These are phyloP conservation scores for Cicer pinnatifidum DNA, from an alignment of 306 rosid genomes.

Conservation along the genomic window DNA sequence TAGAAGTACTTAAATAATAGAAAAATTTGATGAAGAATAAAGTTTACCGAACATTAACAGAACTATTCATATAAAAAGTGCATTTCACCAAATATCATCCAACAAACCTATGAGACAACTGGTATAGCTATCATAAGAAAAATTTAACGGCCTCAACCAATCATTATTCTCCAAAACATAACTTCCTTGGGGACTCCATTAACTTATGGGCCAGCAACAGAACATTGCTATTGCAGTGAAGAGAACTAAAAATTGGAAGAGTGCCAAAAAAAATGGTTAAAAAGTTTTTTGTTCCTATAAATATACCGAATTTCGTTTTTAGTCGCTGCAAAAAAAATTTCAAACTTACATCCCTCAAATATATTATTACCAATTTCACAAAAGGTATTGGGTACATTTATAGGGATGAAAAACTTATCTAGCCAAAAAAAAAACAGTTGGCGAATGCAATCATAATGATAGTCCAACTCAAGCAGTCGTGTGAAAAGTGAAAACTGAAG, in stretches of 20 bases:
- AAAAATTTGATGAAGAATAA: not conserved
- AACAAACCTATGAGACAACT: not conserved
- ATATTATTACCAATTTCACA: too few relatives aligned
- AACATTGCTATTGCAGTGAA: not conserved
- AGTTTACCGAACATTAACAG: not conserved
- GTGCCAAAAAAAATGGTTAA: too few relatives aligned
- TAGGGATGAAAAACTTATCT: too few relatives aligned
- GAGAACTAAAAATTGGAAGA: not conserved
- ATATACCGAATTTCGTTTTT: too few relatives aligned
- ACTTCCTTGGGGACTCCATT: not conserved
- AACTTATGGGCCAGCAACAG: not conserved
- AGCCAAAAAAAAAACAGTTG: too few relatives aligned
- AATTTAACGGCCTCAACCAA: conserved; percentile 8
- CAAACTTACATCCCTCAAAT: too few relatives aligned
- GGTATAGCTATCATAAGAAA: not conserved
- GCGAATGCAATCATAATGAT: too few relatives aligned
- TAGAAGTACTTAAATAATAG: not conserved
- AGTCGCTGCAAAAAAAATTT: too few relatives aligned
- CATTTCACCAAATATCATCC: conserved; percentile 12
- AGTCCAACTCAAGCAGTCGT: too few relatives aligned
- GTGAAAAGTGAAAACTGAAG: too few relatives aligned
- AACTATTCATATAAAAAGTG: not conserved
- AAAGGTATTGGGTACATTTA: too few relatives aligned
- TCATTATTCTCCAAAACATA: conserved; percentile 1
- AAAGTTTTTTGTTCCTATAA: too few relatives aligned